Conservation (phyloP, 768 basidiomycete species). For the Amanita pallidorosea region DNA sequence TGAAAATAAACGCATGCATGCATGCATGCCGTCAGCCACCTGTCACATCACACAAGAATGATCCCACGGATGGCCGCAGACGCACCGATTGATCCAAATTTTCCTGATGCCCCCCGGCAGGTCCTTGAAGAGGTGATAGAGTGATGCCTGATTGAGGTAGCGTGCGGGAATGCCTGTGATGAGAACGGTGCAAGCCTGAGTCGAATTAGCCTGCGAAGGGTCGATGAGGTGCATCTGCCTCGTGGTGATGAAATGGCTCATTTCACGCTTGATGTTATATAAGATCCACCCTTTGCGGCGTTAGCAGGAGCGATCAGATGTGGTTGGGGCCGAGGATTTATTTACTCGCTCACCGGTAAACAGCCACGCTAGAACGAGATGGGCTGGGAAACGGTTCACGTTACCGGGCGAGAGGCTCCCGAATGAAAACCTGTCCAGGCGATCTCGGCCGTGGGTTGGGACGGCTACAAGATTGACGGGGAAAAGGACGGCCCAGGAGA, state of each 20-base stretch:
- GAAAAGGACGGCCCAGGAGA: conserved; percentile 81
- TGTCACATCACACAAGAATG: neutral
- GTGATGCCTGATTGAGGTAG: conserved; percentile 61
- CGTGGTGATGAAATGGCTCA: conserved; percentile 66
- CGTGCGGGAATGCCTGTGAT: conserved; percentile 80
- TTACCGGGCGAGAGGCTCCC: conserved; percentile 56
- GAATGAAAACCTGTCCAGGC: conserved; percentile 66
- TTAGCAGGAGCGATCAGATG: neutral
- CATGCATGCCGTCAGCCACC: neutral
- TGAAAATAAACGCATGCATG: too few species aligned
- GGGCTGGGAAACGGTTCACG: conserved; percentile 61
- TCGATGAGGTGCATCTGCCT: conserved; percentile 80
- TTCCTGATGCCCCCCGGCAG: conserved; percentile 86
- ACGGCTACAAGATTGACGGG: conserved; percentile 60
- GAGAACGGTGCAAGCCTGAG: conserved; percentile 86
- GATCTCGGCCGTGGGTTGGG: conserved; percentile 28
- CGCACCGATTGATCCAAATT: conserved; percentile 85
- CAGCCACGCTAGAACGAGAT: conserved; percentile 63
- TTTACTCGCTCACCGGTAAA: conserved; percentile 69
- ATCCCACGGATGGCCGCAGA: neutral
- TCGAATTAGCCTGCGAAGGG: conserved; percentile 57
- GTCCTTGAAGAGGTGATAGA: conserved; percentile 61
- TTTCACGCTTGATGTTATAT: conserved; percentile 72
- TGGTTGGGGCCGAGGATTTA: neutral
- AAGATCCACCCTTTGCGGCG: conserved; percentile 66